Conservation (phyloP, 805 yeast species). For the Dipodascus geniculatus region DNA sequence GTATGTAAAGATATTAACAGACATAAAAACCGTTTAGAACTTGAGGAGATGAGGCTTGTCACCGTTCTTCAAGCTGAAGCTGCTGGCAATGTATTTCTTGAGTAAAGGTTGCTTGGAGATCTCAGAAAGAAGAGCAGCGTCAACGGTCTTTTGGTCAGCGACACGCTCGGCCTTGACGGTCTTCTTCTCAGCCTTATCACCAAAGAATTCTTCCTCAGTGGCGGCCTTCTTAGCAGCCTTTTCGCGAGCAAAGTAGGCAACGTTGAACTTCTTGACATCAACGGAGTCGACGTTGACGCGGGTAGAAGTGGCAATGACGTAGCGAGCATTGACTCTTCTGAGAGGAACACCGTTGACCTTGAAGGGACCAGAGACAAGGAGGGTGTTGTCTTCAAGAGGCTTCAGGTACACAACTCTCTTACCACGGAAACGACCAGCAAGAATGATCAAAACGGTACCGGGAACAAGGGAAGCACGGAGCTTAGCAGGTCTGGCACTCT, state of each 20-base stretch:
- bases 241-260: conserved; percentile 94
- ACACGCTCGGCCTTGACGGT: conserved; percentile 88
- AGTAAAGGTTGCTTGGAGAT: conserved; percentile 96
- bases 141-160: conserved; percentile 93
- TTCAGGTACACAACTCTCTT: conserved; percentile 98
- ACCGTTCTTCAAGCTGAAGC: conserved; percentile 95
- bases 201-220: conserved; percentile 80
- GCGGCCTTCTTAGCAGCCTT: conserved; percentile 70
- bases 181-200: conserved; percentile 64
- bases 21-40: conserved; percentile 45
- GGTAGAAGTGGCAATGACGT: conserved; percentile 98
- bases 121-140: conserved; percentile 82
- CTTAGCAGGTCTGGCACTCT: conserved; percentile 85
- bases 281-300: conserved; percentile 67
- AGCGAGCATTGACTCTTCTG: conserved; percentile 97
- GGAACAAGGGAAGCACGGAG: conserved; percentile 93
- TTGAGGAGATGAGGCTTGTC: conserved; percentile 97
- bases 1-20: conserved; percentile 4
- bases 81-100: conserved; percentile 89
- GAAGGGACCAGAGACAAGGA: conserved; percentile 97
- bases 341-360: conserved; percentile 99
- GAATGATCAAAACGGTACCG: conserved; percentile 93
- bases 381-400: conserved; percentile 94
- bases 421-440: conserved; percentile 99
- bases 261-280: conserved; percentile 84